Evolutionary conservation across 208 protist species (phyloP).

Genomic region (Leishmania gerbilli): DNA sequence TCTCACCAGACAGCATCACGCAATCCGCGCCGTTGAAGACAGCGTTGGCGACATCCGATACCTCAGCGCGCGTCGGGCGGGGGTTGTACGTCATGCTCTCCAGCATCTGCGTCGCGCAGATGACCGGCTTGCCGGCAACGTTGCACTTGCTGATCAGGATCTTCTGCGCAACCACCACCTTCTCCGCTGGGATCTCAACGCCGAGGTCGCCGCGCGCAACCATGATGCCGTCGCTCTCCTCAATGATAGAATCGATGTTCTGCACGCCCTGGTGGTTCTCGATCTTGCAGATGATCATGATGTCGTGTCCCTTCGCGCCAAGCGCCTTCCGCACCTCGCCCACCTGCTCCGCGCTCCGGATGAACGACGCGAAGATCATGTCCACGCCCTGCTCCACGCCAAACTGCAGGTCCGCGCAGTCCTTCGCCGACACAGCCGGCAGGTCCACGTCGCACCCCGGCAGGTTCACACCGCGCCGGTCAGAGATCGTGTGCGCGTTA

Average conservation of each 20-base stretch:
- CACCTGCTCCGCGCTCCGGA: slow-evolving; percentile 95
- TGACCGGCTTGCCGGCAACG: slow-evolving; percentile 97
- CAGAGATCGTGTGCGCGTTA: slow-evolving; percentile 81
- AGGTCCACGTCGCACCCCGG: slow-evolving; percentile 88
- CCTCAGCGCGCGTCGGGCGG: slow-evolving; percentile 98
- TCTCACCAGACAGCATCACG: slow-evolving; percentile 99
- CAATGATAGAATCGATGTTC: slow-evolving; percentile 98
- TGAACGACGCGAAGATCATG: slow-evolving; percentile 99
- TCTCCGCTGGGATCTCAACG: slow-evolving; percentile 98
- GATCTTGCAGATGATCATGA: slow-evolving; percentile 99
- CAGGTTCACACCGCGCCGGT: slow-evolving; percentile 90
- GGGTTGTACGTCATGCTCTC: slow-evolving; percentile 98
- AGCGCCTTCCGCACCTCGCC: slow-evolving; percentile 91
- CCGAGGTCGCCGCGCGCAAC: slow-evolving; percentile 99
- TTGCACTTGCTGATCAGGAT: slow-evolving; percentile 99
- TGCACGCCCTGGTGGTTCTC: slow-evolving; percentile 98
- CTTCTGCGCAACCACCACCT: slow-evolving; percentile 98
- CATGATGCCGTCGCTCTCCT: slow-evolving; percentile 98
- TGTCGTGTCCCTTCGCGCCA: slow-evolving; percentile 88
- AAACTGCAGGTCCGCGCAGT: slow-evolving; percentile 93
- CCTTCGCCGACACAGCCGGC: slow-evolving; percentile 93
- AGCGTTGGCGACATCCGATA: slow-evolving; percentile 97
- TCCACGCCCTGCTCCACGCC: slow-evolving; percentile 97
- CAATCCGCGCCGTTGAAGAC: slow-evolving; percentile 99
- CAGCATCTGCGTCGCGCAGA: slow-evolving; percentile 99